phyloP scores from a whole-genome alignment of 129 eudicot genomes.

The Silybum marianum region DNA sequence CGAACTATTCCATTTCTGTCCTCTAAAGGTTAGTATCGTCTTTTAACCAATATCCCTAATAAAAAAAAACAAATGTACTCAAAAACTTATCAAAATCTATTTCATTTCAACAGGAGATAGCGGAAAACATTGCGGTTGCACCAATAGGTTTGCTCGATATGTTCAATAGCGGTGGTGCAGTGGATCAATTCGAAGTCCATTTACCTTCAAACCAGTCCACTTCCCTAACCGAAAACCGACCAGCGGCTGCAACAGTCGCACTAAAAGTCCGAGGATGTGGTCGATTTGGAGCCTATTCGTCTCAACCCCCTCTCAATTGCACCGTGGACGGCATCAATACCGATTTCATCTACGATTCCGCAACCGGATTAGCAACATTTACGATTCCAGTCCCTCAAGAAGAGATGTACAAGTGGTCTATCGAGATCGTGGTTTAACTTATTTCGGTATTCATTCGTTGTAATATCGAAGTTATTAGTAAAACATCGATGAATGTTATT shows the following conservation, averaged over 20 bases:
- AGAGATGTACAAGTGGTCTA: constrained; percentile 77
- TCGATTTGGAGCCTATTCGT: constrained; percentile 66
- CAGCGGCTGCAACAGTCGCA: constrained; percentile 49
- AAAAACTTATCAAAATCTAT: background rate
- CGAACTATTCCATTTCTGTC: constrained; percentile 81
- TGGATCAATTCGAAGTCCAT: constrained; percentile 52
- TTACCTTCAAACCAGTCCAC: constrained; percentile 25
- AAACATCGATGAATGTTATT: background rate
- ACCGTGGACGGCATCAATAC: constrained; percentile 46
- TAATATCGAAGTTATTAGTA: constrained; percentile 29
- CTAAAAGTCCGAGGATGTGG: constrained; percentile 78
- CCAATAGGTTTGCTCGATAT: constrained; percentile 81
- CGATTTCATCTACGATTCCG: constrained; percentile 46
- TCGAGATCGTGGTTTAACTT: constrained; percentile 59
- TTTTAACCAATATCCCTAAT: background rate
- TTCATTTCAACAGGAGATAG: constrained; percentile 51
- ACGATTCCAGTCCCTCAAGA: constrained; percentile 49
- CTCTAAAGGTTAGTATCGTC: constrained; percentile 54
- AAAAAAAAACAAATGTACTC: background rate
- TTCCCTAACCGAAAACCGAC: constrained; percentile 38
- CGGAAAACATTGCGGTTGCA: constrained; percentile 59
- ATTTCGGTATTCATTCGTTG: constrained; percentile 17
- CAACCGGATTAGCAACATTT: constrained; percentile 56
- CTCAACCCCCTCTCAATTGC: constrained; percentile 66
- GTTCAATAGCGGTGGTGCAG: constrained; percentile 74